Base-by-base conservation (phyloP, 2,329 filamentous ascomycete species). In the Dothiorella sarmentorum region DNA sequence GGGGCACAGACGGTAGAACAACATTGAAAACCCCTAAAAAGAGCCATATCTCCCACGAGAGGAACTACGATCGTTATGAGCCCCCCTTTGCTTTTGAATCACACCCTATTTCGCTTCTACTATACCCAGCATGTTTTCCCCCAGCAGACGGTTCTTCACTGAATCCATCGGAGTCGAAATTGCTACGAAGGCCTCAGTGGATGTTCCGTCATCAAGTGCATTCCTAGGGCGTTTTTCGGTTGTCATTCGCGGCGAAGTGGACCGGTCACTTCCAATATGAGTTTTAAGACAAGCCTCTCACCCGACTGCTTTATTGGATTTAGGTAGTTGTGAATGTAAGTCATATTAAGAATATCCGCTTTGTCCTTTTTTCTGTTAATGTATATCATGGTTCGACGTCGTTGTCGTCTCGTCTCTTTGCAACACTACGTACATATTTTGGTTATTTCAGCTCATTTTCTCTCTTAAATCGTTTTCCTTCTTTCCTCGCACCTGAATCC, bases 111-210 rank as follows among this genome's bases (percentile, higher is more conserved):
- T 42, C 27, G 22, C 56, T 58, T 58, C 56, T 18, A 51, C 44
- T 58, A 58, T 58, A 58, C 56, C 56, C 56, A 52, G 56, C 56
- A 58, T 52, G 45, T 43, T 51, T 57, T 49, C 24, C 35, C 42
- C 26, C 31, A 15, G 22, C 24, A 47, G 11, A 29, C n/a, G 55
- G 29, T n/a, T 31, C 17, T 13, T 35, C 29, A 26, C 44, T 44
- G 52, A 56, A 38, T 22, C 18, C 40, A 40, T 26, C 33, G 17
- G 40, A 40, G 49, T 31, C 22, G 27, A 35, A 29, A 53, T 40
- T 53, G 22, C 35, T 40, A 29, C 20, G 33, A 53, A 45, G 40
- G n/a, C 29, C 49, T 53, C 35, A 35, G 22, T 53, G 49, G 29
- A 13, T 11, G 35, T 11, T 20, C 35, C 49, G n/a, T 31, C 24